Evolutionary conservation across 1,284 basidiomycete species (phyloP), one percentile per base, ranked within the genome.

Genomic region (Singerocomus inundabilis): DNA sequence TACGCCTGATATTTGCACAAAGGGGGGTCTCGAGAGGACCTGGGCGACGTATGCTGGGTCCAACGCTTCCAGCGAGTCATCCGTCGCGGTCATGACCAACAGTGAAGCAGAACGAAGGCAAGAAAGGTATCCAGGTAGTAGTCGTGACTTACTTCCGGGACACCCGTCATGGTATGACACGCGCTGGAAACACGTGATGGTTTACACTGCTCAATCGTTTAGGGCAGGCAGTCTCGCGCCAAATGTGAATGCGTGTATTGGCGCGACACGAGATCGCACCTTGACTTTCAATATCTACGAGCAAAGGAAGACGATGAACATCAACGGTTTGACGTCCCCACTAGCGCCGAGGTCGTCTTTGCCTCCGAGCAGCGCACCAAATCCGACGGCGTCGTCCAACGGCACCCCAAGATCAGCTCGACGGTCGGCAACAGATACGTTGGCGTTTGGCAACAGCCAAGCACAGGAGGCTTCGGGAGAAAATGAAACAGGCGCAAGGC

Each of bases 351-450:
- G 68, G 25, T 75, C 71, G 6, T 80, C 80, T 42, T 67, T 88
- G 6, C 86, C 87, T 6, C 82, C 85, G 5, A 88, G 86, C 62
- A 88, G 84, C 52, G 79, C 79, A 0, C 83, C 84, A 5, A 68
- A 77, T 50, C 69, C 69, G 8, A 70, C 74, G 1, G 74, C 62
- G n/a, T 74, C 79, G 5, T 74, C 78, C 11, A 74, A 71, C 44
- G 69, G 72, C 7, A 64, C 62, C 28, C 61, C 70, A 16, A 68
- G 67, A 43, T 67, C 72, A 34, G 74, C 72, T 39, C 73, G 72
- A 44, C 72, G 79, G 42, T 75, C 74, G 41, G 70, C 76, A 7
- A 71, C 74, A 15, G 81, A 87, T 72, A 85, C 84, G 15, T 70
- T 88, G 34, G 75, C 79, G 5, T 72, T 88, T 55, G 78, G 74